A percentile compares a stretch with the other conserved stretches of the same genome.
Evolutionary conservation across 441 rosid genomes (phyloP).

Genomic region (Croton laevigatus): DNA sequence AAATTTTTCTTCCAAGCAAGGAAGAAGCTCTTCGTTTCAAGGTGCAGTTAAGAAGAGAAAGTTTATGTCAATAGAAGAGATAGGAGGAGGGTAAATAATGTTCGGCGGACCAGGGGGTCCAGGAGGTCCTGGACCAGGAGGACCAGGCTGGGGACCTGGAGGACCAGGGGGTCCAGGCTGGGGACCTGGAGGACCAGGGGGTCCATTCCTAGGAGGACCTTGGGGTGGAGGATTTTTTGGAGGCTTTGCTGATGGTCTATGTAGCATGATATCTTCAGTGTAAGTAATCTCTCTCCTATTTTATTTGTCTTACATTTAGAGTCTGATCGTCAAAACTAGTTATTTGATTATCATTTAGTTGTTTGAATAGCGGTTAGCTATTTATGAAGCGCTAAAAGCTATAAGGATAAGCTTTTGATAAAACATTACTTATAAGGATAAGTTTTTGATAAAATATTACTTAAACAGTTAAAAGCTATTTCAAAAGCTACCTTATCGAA

Average conservation of each 20-base stretch:
- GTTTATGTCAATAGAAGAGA: not conserved
- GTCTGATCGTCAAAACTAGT: too few species aligned
- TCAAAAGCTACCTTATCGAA: too few species aligned
- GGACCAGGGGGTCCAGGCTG: conserved; percentile 45
- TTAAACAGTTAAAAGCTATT: too few species aligned
- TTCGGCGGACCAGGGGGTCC: conserved; percentile 13
- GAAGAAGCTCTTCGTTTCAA: not conserved
- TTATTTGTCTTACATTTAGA: not conserved
- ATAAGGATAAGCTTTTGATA: too few species aligned
- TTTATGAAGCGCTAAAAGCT: too few species aligned
- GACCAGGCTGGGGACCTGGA: conserved; percentile 35
- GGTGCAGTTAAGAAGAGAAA: not conserved
- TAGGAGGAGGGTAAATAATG: not conserved
- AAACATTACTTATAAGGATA: too few species aligned
- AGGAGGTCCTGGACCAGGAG: conserved; percentile 38
- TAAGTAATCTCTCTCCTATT: conserved; percentile 22
- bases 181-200: conserved; percentile 39
- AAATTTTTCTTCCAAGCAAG: not conserved
- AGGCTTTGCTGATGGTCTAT: conserved; percentile 54
- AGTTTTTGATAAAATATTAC: too few species aligned
- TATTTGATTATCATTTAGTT: too few species aligned
- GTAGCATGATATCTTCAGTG: conserved; percentile 65
- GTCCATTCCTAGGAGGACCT: conserved; percentile 34
- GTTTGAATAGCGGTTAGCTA: too few species aligned
- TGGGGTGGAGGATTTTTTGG: conserved; percentile 50